Conservation (phyloP, 73 alveolate genomes). For the Strombidium stylifer region DNA sequence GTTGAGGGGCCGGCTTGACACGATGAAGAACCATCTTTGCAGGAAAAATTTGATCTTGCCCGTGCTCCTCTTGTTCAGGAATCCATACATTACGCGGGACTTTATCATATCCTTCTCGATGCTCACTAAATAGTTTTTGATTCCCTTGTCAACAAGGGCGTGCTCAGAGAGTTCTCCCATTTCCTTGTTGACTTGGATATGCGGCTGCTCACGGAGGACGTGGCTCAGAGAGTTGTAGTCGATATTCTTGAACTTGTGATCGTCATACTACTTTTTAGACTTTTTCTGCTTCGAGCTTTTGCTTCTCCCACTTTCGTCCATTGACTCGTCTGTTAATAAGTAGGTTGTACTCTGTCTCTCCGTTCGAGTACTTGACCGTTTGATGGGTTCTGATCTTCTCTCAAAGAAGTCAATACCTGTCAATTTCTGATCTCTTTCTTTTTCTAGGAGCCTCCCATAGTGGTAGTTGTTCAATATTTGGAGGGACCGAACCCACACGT, state of each 20-base stretch:
- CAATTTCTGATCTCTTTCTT: slow-evolving; percentile 42
- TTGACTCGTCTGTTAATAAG: slow-evolving; percentile 15
- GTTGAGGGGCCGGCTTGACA: slow-evolving; percentile 73
- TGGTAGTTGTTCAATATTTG: no score
- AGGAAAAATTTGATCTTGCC: slow-evolving; percentile 70
- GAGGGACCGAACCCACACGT: slow-evolving; percentile 61
- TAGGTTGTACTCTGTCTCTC: slow-evolving; percentile 15
- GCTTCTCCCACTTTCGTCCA: not conserved
- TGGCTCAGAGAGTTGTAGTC: slow-evolving; percentile 15
- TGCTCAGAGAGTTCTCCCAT: slow-evolving; percentile 16
- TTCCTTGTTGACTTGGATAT: slow-evolving; percentile 7
- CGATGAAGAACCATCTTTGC: slow-evolving; percentile 75
- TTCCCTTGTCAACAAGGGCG: slow-evolving; percentile 58
- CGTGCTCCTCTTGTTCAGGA: slow-evolving; percentile 74
- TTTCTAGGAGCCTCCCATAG: no score
- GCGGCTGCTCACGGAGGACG: slow-evolving; percentile 7
- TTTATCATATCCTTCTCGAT: slow-evolving; percentile 50
- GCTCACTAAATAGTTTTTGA: slow-evolving; percentile 50
- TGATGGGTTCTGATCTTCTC: no score
- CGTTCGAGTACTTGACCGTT: no score
- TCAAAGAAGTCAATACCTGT: no score
- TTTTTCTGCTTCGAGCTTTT: slow-evolving; percentile 28
- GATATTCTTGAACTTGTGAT: slow-evolving; percentile 36
- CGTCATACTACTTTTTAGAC: slow-evolving; percentile 24
- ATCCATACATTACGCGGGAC: slow-evolving; percentile 70